Evolutionary conservation across 1,284 basidiomycete genomes (phyloP), one percentile per base, ranked within the genome.

Genomic region (Trametes polyzona): DNA sequence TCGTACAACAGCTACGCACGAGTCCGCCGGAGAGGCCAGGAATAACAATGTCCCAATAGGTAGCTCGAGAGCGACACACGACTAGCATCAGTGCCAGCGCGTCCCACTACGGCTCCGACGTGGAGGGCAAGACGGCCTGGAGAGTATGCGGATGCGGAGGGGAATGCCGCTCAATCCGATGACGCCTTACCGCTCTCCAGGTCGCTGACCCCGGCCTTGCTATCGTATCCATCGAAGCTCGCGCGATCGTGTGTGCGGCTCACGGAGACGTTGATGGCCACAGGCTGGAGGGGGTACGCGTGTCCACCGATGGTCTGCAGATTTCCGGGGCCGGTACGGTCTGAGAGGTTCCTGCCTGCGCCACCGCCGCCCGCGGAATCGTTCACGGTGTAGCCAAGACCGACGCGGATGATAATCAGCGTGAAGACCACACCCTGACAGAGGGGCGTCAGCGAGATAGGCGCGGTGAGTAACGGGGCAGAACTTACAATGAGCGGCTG

Each of bases 381-480:
- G 55, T 47, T 54, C 44, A 57, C 37, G 14, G 51, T 61, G 47
- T 61, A 57, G 27, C 52, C 57, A 27, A 63, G 58, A 11, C 62
- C 62, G 39, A 63, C 62, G 17, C 62, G 62, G 44, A 63, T 63
- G 56, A 63, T 63, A 49, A 63, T 63, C 16, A 63, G 56, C 30
- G 62, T 63, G 47, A 63, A 63, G 5, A 58, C 56, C 41, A 63
- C 40, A n/a, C 62, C 62, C 62, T 63, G 39, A n/a, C 5, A 3
- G 0, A 23, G 1, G 32, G 6, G 9, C 9, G 19, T 43, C 26
- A 30, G 37, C 19, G 17, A 41, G 10, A 3, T 21, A 11, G 44
- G 17, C n/a, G 4, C n/a, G 27, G 26, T 17, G 8, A 1, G 24
- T n/a, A 14, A 36, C 17, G 17, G 21, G 16, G 17, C 3, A 26